A percentile compares a stretch with the other conserved stretches of the same genome.
Conservation (phyloP, 1,139 yeast genomes). For the Suhomyces bribrorum region DNA sequence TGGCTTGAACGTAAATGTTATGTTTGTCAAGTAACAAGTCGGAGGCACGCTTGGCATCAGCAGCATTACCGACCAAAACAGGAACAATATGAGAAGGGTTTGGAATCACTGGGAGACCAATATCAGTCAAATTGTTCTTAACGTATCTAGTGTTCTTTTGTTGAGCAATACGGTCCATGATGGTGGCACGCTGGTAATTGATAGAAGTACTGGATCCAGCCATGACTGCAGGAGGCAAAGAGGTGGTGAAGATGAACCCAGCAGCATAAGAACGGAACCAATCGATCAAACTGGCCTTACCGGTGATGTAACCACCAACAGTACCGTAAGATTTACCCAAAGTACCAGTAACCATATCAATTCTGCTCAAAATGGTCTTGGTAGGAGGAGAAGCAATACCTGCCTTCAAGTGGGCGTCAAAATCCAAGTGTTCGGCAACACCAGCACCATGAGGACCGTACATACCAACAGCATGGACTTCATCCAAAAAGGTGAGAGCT, state of each 20-base stretch:
- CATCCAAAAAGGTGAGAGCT: conserved; percentile 94
- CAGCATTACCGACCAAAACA: conserved; percentile 90
- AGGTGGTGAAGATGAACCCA: conserved; percentile 94
- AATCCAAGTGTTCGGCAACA: conserved; percentile 94
- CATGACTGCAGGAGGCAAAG: conserved; percentile 97
- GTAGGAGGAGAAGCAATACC: conserved; percentile 58
- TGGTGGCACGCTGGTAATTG: conserved; percentile 76
- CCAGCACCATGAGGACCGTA: conserved; percentile 99
- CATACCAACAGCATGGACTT: conserved; percentile 98
- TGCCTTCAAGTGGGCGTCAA: conserved; percentile 70
- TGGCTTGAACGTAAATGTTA: conserved; percentile 93
- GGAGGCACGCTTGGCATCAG: conserved; percentile 85
- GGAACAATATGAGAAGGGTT: conserved; percentile 98
- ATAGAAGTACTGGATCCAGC: conserved; percentile 91
- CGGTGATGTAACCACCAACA: conserved; percentile 98
- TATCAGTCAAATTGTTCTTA: conserved; percentile 62
- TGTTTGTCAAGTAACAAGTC: conserved; percentile 84
- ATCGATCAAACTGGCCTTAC: conserved; percentile 78
- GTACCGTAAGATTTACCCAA: conserved; percentile 96
- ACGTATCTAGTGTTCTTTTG: conserved; percentile 86
- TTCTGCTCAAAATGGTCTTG: conserved; percentile 76
- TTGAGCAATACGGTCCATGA: conserved; percentile 78
- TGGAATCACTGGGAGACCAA: conserved; percentile 94
- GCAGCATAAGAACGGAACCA: conserved; percentile 97
- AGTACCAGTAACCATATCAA: conserved; percentile 96